Conservation (phyloP, 345 rosid species). For the Cochlearia excelsa region DNA sequence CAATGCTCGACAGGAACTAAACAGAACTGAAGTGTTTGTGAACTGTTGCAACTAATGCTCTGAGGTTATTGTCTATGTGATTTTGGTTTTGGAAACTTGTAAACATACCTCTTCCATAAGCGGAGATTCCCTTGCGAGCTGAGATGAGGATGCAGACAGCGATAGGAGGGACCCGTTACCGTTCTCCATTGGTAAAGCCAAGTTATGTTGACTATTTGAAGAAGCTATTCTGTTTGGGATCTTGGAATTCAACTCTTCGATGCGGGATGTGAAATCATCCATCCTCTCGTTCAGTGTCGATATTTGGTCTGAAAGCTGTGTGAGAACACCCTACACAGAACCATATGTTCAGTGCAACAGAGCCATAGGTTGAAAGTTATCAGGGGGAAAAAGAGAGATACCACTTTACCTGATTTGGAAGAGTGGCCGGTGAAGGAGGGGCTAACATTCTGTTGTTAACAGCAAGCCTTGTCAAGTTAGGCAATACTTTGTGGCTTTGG, state of each 20-base stretch:
- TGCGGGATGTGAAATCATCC: conserved; percentile 86
- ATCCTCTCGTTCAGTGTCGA: conserved; percentile 93
- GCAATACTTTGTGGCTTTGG: conserved; percentile 63
- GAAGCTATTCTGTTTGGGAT: conserved; percentile 47
- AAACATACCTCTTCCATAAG: conserved; percentile 86
- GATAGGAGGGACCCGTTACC: conserved; percentile 73
- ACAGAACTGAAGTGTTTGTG: conserved; percentile 3
- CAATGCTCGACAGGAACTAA: conserved; percentile 1
- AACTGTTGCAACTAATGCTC: background rate
- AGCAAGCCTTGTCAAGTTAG: conserved; percentile 74
- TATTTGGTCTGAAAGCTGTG: conserved; percentile 94
- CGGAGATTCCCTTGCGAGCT: conserved; percentile 74
- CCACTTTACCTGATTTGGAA: conserved; percentile 63
- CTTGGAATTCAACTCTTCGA: conserved; percentile 84
- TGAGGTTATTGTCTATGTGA: background rate
- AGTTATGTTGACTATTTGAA: conserved; percentile 73
- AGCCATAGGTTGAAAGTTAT: conserved; percentile 7
- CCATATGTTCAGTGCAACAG: conserved; percentile 10
- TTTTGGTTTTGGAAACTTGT: conserved; percentile 15
- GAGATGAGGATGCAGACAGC: conserved; percentile 75
- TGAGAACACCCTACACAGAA: conserved; percentile 59
- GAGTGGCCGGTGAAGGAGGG: conserved; percentile 60
- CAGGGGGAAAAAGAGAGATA: conserved; percentile 11
- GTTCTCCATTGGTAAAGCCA: conserved; percentile 67
- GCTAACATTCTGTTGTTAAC: conserved; percentile 66